Conservation (phyloP, 768 basidiomycete genomes). For the Boletus sp. region DNA sequence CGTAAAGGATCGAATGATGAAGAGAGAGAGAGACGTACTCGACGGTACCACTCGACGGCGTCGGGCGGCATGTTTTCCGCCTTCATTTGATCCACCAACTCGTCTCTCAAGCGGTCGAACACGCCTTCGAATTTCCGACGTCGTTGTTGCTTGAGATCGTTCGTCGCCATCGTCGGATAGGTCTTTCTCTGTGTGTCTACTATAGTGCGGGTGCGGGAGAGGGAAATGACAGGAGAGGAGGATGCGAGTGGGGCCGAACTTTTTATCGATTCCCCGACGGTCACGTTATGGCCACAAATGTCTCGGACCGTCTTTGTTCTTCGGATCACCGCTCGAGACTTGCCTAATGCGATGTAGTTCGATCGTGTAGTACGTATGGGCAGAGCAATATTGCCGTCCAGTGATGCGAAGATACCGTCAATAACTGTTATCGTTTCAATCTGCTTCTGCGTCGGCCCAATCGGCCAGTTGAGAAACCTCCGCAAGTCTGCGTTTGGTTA, state of each 20-base stretch:
- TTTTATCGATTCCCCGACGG: not conserved
- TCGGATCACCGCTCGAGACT: too few relatives aligned
- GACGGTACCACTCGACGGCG: conserved; percentile 71
- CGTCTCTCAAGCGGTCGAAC: conserved; percentile 70
- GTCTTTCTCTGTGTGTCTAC: not conserved
- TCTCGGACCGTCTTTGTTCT: not conserved
- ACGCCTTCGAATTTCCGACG: conserved; percentile 69
- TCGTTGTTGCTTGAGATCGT: conserved; percentile 40
- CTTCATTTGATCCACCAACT: conserved; percentile 69
- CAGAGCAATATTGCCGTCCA: too few relatives aligned
- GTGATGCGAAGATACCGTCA: too few relatives aligned
- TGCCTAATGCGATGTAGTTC: too few relatives aligned
- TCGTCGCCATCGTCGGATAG: conserved; percentile 18
- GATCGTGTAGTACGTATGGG: too few relatives aligned
- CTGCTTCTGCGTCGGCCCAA: too few relatives aligned
- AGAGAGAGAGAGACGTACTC: conserved; percentile 48
- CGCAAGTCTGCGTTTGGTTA: not conserved
- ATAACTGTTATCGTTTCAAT: too few relatives aligned
- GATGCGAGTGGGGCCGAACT: not conserved
- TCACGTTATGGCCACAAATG: not conserved
- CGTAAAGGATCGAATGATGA: not conserved
- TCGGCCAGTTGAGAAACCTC: not conserved
- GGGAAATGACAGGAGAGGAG: not conserved
- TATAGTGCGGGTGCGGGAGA: not conserved
- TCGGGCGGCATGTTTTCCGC: conserved; percentile 79